These are phyloP conservation scores for Podaxis sp. DNA, from an alignment of 768 basidiomycete species.

Conservation along the genomic window DNA sequence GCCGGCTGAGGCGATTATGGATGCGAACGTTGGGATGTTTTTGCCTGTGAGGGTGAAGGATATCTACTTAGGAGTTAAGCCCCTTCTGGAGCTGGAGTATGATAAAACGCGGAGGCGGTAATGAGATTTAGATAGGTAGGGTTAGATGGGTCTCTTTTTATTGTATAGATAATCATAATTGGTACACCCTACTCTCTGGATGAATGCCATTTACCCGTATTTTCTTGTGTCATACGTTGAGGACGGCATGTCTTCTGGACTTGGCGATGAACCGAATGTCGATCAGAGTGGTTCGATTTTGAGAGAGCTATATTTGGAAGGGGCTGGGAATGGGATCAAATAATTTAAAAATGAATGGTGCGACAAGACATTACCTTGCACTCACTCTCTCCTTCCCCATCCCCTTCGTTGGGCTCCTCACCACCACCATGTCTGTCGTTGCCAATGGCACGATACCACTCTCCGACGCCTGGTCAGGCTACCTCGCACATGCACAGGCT, in stretches of 20 bases:
- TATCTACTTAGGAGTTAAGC: constrained; percentile 25
- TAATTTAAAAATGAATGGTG: constrained; percentile 11
- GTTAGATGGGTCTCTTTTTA: background rate
- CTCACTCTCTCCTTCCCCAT: background rate
- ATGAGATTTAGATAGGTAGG: background rate
- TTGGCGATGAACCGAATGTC: background rate
- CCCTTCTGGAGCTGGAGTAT: constrained; percentile 17
- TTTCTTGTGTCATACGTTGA: background rate
- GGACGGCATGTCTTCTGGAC: background rate
- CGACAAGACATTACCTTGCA: constrained; percentile 5
- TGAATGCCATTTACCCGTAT: background rate
- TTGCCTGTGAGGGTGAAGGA: constrained; percentile 21
- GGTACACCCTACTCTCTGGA: background rate
- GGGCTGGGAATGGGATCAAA: constrained; percentile 12
- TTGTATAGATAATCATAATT: constrained; percentile 2
- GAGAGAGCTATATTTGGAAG: constrained; percentile 17
- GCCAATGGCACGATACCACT: constrained; percentile 35
- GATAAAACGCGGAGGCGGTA: background rate
- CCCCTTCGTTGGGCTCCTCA: background rate
- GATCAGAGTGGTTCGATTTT: constrained; percentile 29
- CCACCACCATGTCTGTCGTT: constrained; percentile 32
- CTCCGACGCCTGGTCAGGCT: constrained; percentile 40
- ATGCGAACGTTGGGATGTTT: background rate
- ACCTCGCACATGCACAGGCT: constrained; percentile 36
- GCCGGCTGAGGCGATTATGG: background rate